Evolutionary conservation across 2,329 filamentous ascomycete genomes (phyloP).

Genomic region (Stromatinia cepivora): DNA sequence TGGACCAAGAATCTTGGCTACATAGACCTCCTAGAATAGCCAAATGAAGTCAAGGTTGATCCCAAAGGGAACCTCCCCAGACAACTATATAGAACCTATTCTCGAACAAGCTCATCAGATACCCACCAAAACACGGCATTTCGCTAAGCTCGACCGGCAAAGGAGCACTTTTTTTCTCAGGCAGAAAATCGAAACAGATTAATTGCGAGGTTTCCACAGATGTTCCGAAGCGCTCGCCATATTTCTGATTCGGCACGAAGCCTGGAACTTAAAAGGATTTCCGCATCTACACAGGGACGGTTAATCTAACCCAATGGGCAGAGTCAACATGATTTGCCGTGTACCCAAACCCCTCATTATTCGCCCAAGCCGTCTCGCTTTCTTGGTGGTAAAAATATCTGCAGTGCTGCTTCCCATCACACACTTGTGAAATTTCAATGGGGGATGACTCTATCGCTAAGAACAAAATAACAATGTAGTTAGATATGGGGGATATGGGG

Average conservation of each 20-base stretch:
- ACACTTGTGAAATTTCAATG: neutral
- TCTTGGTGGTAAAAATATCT: neutral
- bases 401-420: neutral
- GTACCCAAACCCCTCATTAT: neutral
- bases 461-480: too few relatives aligned
- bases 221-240: neutral
- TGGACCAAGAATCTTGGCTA: too few relatives aligned
- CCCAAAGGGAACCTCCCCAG: neutral
- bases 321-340: too few relatives aligned
- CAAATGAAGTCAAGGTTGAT: neutral
- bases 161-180: too few relatives aligned
- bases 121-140: neutral
- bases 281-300: too few relatives aligned
- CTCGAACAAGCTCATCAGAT: neutral
- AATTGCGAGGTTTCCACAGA: neutral
- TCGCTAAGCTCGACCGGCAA: neutral
- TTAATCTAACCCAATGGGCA: neutral
- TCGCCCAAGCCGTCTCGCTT: neutral
- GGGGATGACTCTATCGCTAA: neutral
- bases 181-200: neutral
- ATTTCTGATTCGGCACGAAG: neutral
- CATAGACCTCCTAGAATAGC: neutral
- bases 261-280: neutral
- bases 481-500: too few relatives aligned
- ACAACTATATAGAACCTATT: neutral